Percentiles rank a stretch among this genome's conserved stretches.
Evolutionary conservation across 2,329 filamentous ascomycete species (phyloP).

Genomic region (Phaeosphaeriaceae sp.): DNA sequence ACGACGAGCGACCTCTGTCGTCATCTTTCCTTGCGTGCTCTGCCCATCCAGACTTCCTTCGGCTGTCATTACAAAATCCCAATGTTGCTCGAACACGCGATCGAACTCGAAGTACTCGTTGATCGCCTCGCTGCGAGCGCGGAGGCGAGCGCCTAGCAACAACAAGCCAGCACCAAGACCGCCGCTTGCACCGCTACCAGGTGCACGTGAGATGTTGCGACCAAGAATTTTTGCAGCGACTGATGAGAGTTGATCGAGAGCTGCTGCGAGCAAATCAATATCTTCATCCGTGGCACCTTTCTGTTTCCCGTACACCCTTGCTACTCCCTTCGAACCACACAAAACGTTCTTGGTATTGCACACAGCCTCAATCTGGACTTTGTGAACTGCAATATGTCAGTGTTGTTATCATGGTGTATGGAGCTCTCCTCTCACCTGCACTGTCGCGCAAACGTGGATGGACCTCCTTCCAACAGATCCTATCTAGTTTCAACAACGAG

Average conservation of each 20-base stretch:
- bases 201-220: constrained; percentile 47
- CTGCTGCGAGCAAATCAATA: constrained; percentile 51
- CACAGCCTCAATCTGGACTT: constrained; percentile 56
- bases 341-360: constrained; percentile 62
- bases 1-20: constrained; percentile 59
- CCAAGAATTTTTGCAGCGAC: constrained; percentile 46
- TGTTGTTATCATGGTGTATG: not conserved
- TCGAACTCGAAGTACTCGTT: constrained; percentile 60
- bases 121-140: constrained; percentile 58
- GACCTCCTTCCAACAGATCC: constrained; percentile 50
- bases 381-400: constrained; percentile 21
- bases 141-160: constrained; percentile 55
- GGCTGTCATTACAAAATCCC: constrained; percentile 61
- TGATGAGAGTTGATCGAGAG: constrained; percentile 53
- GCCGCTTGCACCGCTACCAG: constrained; percentile 61
- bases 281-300: constrained; percentile 58
- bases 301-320: constrained; percentile 60
- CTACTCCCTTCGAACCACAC: constrained; percentile 58
- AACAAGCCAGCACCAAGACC: constrained; percentile 61
- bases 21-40: constrained; percentile 61
- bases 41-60: constrained; percentile 62
- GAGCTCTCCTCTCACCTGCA: constrained; percentile 19
- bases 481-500: constrained; percentile 46
- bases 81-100: constrained; percentile 53
- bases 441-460: constrained; percentile 47